Conservation (phyloP, 345 rosid species). For the Boechera stricta region DNA sequence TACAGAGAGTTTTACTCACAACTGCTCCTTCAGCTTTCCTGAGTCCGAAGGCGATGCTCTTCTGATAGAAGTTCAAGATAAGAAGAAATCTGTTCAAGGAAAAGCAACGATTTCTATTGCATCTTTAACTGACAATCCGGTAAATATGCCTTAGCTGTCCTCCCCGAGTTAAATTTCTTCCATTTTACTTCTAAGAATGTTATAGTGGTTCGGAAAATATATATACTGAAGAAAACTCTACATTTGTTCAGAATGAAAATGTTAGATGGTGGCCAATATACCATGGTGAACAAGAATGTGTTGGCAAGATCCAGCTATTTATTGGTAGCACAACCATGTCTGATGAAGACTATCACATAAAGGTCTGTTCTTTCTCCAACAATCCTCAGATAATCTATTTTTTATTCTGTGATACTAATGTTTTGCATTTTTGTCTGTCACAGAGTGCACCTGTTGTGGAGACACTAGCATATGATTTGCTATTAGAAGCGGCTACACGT, state of each 20-base stretch:
- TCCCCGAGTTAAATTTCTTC: neutral
- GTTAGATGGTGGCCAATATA: conserved; percentile 87
- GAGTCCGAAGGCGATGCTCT: conserved; percentile 86
- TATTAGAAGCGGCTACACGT: conserved; percentile 88
- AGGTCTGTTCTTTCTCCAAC: conserved; percentile 54
- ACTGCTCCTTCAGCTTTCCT: conserved; percentile 67
- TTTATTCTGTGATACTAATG: neutral
- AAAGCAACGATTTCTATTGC: conserved; percentile 71
- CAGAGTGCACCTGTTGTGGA: conserved; percentile 95
- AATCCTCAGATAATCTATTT: neutral
- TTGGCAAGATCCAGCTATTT: conserved; percentile 92
- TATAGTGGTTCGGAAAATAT: neutral
- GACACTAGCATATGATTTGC: conserved; percentile 90
- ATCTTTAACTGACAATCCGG: conserved; percentile 73
- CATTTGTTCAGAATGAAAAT: conserved; percentile 70
- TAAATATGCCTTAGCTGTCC: conserved; percentile 46
- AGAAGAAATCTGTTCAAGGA: conserved; percentile 71
- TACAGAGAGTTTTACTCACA: conserved; percentile 32
- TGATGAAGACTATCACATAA: conserved; percentile 74
- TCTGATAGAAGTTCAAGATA: conserved; percentile 81
- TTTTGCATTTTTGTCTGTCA: conserved; percentile 23
- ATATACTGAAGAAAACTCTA: conserved; percentile 29
- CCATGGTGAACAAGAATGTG: conserved; percentile 93
- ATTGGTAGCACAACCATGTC: conserved; percentile 67
- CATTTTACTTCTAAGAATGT: conserved; percentile 30